Evolutionary conservation across 192 early-diverging fungal genomes (phyloP), one percentile per base, ranked within the genome.

Genomic region (Entomortierella lignicola): DNA sequence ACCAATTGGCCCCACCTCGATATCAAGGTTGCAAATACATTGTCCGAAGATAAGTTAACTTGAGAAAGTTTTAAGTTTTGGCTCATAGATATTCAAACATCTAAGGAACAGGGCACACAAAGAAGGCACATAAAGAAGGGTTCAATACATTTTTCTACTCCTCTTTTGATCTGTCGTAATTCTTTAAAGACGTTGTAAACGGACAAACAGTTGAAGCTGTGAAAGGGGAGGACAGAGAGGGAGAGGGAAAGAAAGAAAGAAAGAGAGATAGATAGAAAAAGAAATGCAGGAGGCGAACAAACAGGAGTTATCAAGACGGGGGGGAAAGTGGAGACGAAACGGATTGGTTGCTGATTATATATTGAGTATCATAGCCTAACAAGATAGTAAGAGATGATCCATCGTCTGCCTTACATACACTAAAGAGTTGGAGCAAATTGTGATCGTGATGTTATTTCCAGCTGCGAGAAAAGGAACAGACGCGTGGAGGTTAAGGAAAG

Each of bases 321-420:
- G 13, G 20, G 39, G 23, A 42, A 37, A 37, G 42, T 27, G 42
- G 42, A 32, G 41, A n/a, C n/a, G n/a, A 51, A 11, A 29, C 6
- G 21, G 48, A 51, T 34, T 31, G 43, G 39, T 58, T 47, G 55
- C 18, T 21, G 50, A 63, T 63, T 63, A 44, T 62, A 44, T 44
- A 62, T 50, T 50, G 44, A 43, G 21, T 17, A 60, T 50, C 58
- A 43, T 41, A n/a, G n/a, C n/a, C n/a, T 18, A 15, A 37, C 27
- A 57, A 21, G 31, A 57, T 37, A 57, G 39, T 2, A 43, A 60
- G 41, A 29, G 20, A 4, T 47, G 15, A 15, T 20, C 27, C 44
- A 18, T n/a, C 17, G 60, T 62, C 30, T 51, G 44, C 63, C 55
- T 59, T 68, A 68, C 66, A 58, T 68, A 60, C 41, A 60, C 56